Percentiles rank a stretch among this genome's conserved stretches.
phyloP scores from a whole-genome alignment of 768 basidiomycete genomes.

The Lactarius vividus region DNA sequence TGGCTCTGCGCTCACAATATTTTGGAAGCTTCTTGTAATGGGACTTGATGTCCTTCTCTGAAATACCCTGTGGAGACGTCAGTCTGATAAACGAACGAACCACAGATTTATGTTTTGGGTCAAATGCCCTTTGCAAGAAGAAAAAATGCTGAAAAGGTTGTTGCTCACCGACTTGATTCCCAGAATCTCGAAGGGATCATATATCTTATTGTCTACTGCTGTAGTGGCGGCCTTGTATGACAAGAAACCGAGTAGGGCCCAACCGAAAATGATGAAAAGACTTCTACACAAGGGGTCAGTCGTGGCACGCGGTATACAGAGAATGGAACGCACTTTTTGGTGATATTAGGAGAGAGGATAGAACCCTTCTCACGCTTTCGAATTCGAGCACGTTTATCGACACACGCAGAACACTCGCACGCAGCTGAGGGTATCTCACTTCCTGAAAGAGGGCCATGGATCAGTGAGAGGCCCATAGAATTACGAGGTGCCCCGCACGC shows the following conservation, averaged over 20 bases:
- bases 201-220: constrained; percentile 65
- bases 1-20: constrained; percentile 57
- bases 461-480: not conserved
- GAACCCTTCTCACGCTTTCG: constrained; percentile 30
- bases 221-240: constrained; percentile 61
- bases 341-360: constrained; percentile 9
- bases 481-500: not conserved
- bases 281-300: constrained; percentile 41
- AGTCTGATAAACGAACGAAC: not conserved
- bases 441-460: not conserved
- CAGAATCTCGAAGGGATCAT: constrained; percentile 93
- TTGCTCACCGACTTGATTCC: constrained; percentile 66
- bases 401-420: constrained; percentile 27
- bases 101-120: not conserved
- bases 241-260: constrained; percentile 67
- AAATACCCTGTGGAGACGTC: constrained; percentile 45
- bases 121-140: not conserved
- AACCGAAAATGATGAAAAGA: constrained; percentile 62
- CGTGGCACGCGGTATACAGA: not conserved
- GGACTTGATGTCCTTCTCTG: constrained; percentile 92
- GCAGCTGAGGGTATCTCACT: constrained; percentile 13
- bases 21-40: constrained; percentile 92
- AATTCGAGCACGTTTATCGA: constrained; percentile 36
- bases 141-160: not conserved
- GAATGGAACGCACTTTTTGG: constrained; percentile 20